These are phyloP conservation scores for Neonectria sp. DNA, from an alignment of 2,329 filamentous ascomycete species.

Conservation along the genomic window DNA sequence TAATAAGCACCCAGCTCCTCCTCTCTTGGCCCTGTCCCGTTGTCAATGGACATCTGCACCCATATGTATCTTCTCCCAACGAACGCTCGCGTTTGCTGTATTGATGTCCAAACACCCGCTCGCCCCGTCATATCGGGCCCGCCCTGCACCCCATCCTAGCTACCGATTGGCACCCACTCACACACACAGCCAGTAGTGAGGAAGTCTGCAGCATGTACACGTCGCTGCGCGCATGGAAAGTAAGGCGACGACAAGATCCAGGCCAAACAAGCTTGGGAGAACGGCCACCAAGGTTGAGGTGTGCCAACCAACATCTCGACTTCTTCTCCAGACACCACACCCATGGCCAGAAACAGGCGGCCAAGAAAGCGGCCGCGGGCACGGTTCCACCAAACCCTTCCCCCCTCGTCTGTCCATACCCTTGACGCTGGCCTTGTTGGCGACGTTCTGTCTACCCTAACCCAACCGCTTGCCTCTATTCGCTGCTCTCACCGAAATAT, in stretches of 20 bases:
- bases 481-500: conserved; percentile 40
- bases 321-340: conserved; percentile 22
- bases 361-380: conserved; percentile 24
- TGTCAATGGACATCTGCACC: conserved; percentile 42
- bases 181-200: conserved; percentile 36
- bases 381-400: conserved; percentile 37
- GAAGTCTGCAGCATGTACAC: conserved; percentile 32
- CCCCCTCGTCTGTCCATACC: conserved; percentile 34
- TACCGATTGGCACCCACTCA: conserved; percentile 48
- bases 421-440: conserved; percentile 27
- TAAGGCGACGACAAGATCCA: conserved; percentile 27
- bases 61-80: conserved; percentile 44
- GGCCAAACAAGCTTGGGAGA: conserved; percentile 22
- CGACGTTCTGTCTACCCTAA: conserved; percentile 39
- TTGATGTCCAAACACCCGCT: conserved; percentile 51
- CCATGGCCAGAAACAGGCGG: conserved; percentile 32
- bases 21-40: conserved; percentile 32
- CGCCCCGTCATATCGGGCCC: conserved; percentile 48
- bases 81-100: conserved; percentile 47
- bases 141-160: conserved; percentile 42
- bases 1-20: conserved; percentile 37
- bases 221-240: conserved; percentile 38
- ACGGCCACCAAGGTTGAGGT: conserved; percentile 36
- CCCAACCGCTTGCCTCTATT: conserved; percentile 39
- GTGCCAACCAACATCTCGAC: conserved; percentile 34